Evolutionary conservation across 179 eudicot genomes (phyloP).

Genomic region (Monotropa hypopitys): DNA sequence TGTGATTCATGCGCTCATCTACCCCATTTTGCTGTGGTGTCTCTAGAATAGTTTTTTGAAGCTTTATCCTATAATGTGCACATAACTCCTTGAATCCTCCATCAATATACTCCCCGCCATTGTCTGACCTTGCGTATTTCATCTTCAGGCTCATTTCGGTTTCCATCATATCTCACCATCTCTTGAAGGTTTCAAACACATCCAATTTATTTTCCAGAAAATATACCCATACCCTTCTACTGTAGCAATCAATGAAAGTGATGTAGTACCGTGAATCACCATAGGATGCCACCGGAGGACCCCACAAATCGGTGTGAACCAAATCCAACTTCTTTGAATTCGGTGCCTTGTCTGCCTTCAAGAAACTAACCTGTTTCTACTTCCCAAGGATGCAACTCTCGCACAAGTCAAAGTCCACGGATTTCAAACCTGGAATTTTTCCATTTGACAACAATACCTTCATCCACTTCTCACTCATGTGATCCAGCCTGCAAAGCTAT

Average conservation of each 20-base stretch:
- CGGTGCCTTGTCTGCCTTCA: too few species aligned
- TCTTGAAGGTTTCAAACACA: neutral
- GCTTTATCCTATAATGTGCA: neutral
- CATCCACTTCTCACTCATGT: neutral
- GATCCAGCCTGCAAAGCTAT: neutral
- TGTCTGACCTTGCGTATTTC: neutral
- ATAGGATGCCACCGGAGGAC: neutral
- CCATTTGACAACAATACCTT: neutral
- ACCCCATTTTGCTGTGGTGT: neutral
- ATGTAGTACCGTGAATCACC: neutral
- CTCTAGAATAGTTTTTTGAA: neutral
- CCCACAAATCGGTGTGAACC: neutral
- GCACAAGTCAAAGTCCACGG: neutral
- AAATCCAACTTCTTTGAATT: too few species aligned
- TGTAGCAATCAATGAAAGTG: neutral
- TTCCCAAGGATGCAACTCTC: neutral
- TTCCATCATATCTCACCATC: neutral
- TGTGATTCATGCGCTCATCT: neutral
- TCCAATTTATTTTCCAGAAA: neutral
- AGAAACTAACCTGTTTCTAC: too few species aligned
- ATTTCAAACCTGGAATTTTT: neutral
- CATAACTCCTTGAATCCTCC: neutral
- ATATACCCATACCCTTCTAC: neutral
- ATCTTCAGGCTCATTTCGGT: neutral
- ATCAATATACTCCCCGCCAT: neutral